Evolutionary conservation across 1,284 basidiomycete genomes (phyloP), one percentile per base, ranked within the genome.

Genomic region (Sporisorium exsertum): DNA sequence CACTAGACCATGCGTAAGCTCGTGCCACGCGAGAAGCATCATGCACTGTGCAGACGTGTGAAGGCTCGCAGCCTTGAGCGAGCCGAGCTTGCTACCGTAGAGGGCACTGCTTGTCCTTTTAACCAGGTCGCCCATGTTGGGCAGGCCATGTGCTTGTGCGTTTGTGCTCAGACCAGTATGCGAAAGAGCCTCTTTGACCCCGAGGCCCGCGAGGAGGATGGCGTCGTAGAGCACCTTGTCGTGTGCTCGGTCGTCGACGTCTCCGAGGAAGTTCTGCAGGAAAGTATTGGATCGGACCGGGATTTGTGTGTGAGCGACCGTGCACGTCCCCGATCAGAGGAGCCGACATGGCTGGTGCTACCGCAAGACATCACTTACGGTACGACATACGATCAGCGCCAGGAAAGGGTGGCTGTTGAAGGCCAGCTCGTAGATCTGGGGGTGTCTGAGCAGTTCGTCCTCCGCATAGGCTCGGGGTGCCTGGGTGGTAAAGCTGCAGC

Each of bases 11-110:
- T 26, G 45, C 2, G 45, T 49, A 5, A 77, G 67, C 46, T 73
- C 61, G 53, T 73, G 66, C 75, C 75, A 77, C 1, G 65, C 75
- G 10, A 77, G n/a, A 13, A 77, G 56, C 60, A 73, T 64, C 32
- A 62, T 54, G 29, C 50, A 52, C 37, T 76, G 63, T 10, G 42
- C 37, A n/a, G 24, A 55, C 9, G 26, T 46, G 26, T 72, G 69
- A 10, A 72, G 51, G 7, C 37, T 40, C 2, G 52, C 5, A 0
- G 56, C 51, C 18, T 49, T 66, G 32, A 62, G 52, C 4, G 27
- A 42, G 16, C 56, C 64, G 8, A 65, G 56, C 20, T 51, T 33
- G 27, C 20, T 43, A 4, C 22, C 24, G 27, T 52, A 63, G 15
- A 72, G 51, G 4, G 55, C 22, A 15, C 18, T n/a, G 5, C 35